Percentiles rank a stretch among this genome's conserved stretches.
These are phyloP conservation scores for Trametes gibbosa DNA, from an alignment of 768 basidiomycete genomes.

Conservation along the genomic window DNA sequence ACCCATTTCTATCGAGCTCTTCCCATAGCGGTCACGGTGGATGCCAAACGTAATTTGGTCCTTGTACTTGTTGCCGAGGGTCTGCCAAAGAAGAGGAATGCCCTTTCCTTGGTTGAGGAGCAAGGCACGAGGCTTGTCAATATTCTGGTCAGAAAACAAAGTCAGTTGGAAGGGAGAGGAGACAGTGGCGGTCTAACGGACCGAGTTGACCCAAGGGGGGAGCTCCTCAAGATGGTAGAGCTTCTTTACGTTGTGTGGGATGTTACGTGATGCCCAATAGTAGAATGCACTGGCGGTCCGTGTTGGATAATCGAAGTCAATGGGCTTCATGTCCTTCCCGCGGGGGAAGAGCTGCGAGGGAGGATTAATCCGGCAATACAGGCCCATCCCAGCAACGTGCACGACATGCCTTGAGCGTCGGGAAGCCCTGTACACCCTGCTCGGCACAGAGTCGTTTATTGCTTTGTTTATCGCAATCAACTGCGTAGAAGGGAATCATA, in stretches of 20 bases:
- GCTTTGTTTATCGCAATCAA: constrained; percentile 84
- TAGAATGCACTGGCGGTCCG: constrained; percentile 71
- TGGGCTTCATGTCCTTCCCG: constrained; percentile 58
- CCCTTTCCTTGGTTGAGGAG: constrained; percentile 74
- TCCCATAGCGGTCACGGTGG: constrained; percentile 65
- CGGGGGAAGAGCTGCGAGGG: constrained; percentile 66
- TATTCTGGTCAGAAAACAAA: constrained; percentile 28
- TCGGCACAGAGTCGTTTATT: constrained; percentile 84
- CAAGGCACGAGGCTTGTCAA: constrained; percentile 53
- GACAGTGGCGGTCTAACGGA: constrained; percentile 31
- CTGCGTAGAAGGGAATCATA: constrained; percentile 82
- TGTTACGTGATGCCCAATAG: constrained; percentile 69
- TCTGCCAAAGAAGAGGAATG: constrained; percentile 77
- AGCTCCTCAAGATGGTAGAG: constrained; percentile 57
- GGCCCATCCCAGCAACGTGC: not conserved
- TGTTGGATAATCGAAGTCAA: constrained; percentile 65
- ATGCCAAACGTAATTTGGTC: constrained; percentile 60
- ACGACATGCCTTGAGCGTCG: constrained; percentile 71
- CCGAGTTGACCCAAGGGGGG: constrained; percentile 65
- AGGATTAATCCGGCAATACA: not conserved
- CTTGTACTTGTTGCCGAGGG: constrained; percentile 69
- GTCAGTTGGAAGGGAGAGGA: not conserved
- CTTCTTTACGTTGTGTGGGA: constrained; percentile 70
- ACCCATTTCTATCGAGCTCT: constrained; percentile 55
- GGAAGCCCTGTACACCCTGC: constrained; percentile 88